Evolutionary conservation across 345 rosid genomes (phyloP), one percentile per base, ranked within the genome.

Genomic region (Psidium guajava): DNA sequence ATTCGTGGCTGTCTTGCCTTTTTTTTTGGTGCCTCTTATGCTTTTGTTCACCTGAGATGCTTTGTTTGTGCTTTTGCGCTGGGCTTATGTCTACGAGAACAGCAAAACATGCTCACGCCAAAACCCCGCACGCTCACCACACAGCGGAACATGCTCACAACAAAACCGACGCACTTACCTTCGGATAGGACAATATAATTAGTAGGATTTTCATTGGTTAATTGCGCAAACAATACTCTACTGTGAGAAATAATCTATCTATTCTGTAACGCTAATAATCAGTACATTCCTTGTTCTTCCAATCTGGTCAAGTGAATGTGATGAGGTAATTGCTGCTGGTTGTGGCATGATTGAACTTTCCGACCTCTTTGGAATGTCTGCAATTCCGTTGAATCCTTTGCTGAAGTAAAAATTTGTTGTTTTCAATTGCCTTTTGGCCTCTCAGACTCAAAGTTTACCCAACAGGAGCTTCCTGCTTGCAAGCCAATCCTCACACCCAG

Each of bases 381-480:
- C 57, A 54, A 27, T 28, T 13, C 55, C 58, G 1, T 44, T 28
- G 47, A 52, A 1, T n/a, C 83, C 44, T 27, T 53, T 52, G 32
- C 55, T 81, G 83, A 49, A 18, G n/a, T 81, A 16, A 69, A 64
- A 32, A 18, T 56, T 54, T 11, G 44, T 24, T 54, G 42, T 44
- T 54, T 52, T 18, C 83, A 10, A 82, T 27, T 47, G 59, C 81
- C 86, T n/a, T 58, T 44, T 64, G 83, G 42, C 59, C 82, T 87
- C 88, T 83, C 95, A 97, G 99, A 96, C 91, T 97, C 99, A 10
- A 95, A 85, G 88, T 97, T 97, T 90, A 95, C 98, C 40, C 99
- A 97, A 85, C 99, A 96, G 86, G 99, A 97, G 90, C 99, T 97
- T 88, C 97, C 99, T 7, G 99, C 99, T 83, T 97, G 99, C 92